Evolutionary conservation across 2,329 filamentous ascomycete genomes (phyloP).

Genomic region (Plectosphaerella sp.): DNA sequence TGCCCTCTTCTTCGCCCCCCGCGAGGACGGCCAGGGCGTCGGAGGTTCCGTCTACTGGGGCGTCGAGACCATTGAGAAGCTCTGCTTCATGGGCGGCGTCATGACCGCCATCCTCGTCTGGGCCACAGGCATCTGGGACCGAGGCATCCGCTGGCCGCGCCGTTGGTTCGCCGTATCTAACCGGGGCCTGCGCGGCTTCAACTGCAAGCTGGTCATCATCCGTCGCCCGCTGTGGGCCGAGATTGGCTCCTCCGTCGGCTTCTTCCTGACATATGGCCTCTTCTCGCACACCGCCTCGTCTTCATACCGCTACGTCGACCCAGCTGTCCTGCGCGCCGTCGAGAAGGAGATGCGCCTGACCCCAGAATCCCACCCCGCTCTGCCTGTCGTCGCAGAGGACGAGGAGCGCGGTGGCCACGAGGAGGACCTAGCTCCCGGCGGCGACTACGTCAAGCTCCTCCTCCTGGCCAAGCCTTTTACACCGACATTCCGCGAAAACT

Average conservation of each 20-base stretch:
- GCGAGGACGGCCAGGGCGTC: constrained; percentile 86
- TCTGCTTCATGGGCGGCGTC: constrained; percentile 86
- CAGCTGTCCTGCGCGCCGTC: constrained; percentile 52
- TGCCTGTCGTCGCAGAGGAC: constrained; percentile 40
- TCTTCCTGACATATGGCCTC: constrained; percentile 72
- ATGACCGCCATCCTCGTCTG: constrained; percentile 84
- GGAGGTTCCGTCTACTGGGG: constrained; percentile 97
- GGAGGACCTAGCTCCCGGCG: constrained; percentile 85
- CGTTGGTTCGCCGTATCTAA: constrained; percentile 89
- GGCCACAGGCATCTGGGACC: constrained; percentile 94
- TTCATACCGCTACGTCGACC: constrained; percentile 74
- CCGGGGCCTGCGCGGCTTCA: constrained; percentile 84
- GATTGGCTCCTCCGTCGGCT: constrained; percentile 64
- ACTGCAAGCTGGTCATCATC: constrained; percentile 91
- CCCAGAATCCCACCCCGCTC: constrained; percentile 32
- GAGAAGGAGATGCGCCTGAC: constrained; percentile 53
- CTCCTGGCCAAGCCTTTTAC: constrained; percentile 93
- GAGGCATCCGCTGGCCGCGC: constrained; percentile 89
- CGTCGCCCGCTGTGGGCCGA: constrained; percentile 80
- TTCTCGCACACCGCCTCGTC: constrained; percentile 65
- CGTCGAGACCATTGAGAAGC: constrained; percentile 82
- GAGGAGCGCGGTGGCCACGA: constrained; percentile 68
- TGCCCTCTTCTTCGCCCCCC: constrained; percentile 88
- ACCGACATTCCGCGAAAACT: constrained; percentile 90
- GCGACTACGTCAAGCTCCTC: constrained; percentile 86